A percentile compares a stretch with the other conserved stretches of the same genome.
Evolutionary conservation across 176 grass and related monocot genomes (phyloP).

Genomic region (Zea luxurians): DNA sequence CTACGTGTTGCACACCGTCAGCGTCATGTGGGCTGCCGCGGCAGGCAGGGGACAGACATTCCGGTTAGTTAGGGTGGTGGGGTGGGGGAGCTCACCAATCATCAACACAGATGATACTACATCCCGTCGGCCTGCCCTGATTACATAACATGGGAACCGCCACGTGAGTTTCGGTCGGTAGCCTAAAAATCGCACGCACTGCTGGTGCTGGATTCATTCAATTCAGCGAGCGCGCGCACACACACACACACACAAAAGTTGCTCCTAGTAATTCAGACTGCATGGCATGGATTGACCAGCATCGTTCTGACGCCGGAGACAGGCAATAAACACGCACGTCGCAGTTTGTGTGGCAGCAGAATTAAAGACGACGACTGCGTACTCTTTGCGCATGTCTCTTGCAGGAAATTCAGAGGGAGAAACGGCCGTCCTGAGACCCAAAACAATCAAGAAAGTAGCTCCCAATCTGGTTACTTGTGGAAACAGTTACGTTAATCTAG

Average conservation of each 20-base stretch:
- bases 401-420: constrained; percentile 2
- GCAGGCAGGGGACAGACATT: constrained; percentile 37
- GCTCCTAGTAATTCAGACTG: neutral
- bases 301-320: no score
- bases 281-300: no score
- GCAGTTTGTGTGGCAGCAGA: no score
- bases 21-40: neutral
- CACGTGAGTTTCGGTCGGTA: neutral
- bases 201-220: neutral
- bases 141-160: neutral
- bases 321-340: no score
- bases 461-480: neutral
- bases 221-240: neutral
- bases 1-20: neutral
- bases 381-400: neutral
- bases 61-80: constrained; percentile 1
- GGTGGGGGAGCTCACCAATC: neutral
- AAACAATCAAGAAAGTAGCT: constrained; percentile 13
- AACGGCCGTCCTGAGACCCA: constrained; percentile 1
- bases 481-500: constrained; percentile 23
- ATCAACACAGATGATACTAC: neutral
- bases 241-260: no score
- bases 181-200: neutral
- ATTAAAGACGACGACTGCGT: neutral
- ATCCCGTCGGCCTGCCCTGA: neutral